A percentile compares a stretch with the other conserved stretches of the same genome.
phyloP scores from a whole-genome alignment of 2,329 filamentous ascomycete genomes.

The Arthrobotrys sinensis region DNA sequence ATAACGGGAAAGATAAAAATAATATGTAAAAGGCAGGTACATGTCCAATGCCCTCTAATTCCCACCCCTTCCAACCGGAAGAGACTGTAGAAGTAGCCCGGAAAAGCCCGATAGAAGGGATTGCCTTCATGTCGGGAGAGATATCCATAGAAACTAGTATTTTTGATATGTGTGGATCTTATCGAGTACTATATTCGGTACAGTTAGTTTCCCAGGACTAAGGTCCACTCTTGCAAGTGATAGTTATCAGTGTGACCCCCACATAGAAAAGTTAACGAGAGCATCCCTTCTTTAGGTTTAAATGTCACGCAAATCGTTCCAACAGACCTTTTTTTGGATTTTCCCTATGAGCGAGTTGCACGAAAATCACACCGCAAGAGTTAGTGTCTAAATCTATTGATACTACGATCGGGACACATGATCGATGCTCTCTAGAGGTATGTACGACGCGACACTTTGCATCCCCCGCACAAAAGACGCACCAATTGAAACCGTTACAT shows the following conservation, averaged over 20 bases:
- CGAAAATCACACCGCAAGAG: too few relatives aligned
- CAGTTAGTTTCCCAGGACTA: neutral
- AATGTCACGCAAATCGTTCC: neutral
- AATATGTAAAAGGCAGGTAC: conserved; percentile 17
- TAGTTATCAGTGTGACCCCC: conserved; percentile 1
- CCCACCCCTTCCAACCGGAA: neutral
- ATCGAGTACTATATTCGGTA: neutral
- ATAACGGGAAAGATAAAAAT: conserved; percentile 8
- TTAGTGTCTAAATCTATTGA: too few relatives aligned
- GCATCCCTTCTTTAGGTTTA: neutral
- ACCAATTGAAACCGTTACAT: conserved; percentile 2
- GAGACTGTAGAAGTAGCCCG: too few relatives aligned
- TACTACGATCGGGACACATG: neutral
- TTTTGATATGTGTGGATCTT: neutral
- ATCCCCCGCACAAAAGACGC: neutral
- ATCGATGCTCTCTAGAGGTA: too few relatives aligned
- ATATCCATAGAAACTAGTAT: too few relatives aligned
- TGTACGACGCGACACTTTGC: neutral
- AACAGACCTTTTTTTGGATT: too few relatives aligned
- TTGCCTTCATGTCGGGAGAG: neutral
- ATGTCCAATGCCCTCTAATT: neutral
- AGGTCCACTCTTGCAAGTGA: neutral
- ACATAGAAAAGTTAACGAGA: neutral
- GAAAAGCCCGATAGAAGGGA: neutral
- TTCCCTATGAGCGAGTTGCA: too few relatives aligned